Conservation (phyloP, 2,329 filamentous ascomycete species). For the Calonectria montana region DNA sequence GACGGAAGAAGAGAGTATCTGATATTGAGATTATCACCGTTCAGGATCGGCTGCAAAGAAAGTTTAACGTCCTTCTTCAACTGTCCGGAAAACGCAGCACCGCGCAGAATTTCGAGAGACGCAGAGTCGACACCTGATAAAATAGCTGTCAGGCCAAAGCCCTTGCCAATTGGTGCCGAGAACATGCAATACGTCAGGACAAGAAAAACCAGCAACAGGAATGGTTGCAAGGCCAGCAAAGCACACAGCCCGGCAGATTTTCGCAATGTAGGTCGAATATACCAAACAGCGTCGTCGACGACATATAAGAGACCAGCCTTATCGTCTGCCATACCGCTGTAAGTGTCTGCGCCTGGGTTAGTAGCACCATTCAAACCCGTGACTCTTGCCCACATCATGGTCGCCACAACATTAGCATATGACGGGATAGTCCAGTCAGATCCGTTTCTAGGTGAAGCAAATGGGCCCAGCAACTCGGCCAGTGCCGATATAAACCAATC, state of each 20-base stretch:
- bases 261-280: neutral
- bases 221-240: neutral
- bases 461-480: slow-evolving; percentile 7
- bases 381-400: neutral
- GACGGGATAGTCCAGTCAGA: neutral
- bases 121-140: too few relatives aligned
- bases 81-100: too few relatives aligned
- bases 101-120: too few relatives aligned
- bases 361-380: neutral
- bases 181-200: neutral
- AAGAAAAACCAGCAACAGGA: neutral
- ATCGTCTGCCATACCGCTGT: neutral
- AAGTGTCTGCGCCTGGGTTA: neutral
- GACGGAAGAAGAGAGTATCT: too few relatives aligned
- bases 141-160: too few relatives aligned
- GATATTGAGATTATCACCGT: too few relatives aligned
- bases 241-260: neutral
- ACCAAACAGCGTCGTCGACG: neutral
- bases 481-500: slow-evolving; percentile 1
- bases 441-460: neutral
- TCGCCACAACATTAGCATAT: neutral
- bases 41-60: too few relatives aligned
- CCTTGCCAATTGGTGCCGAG: neutral
- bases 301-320: neutral
- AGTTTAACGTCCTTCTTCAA: too few relatives aligned